These are phyloP conservation scores for Craterostigma plantagineum DNA, from an alignment of 257 asterid genomes.

Conservation along the genomic window DNA sequence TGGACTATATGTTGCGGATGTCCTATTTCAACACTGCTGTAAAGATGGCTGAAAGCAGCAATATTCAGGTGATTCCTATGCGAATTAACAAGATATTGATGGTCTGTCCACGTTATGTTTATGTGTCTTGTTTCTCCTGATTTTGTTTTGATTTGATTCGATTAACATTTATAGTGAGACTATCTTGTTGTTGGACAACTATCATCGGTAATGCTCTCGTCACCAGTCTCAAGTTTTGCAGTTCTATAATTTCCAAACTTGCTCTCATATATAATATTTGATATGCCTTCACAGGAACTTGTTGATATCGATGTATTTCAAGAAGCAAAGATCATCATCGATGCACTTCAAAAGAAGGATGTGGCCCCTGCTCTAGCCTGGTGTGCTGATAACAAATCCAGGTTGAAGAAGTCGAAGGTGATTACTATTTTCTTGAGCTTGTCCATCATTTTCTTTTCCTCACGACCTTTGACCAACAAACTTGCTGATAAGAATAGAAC, in stretches of 20 bases:
- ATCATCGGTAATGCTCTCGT: too few relatives aligned
- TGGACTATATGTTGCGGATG: constrained; percentile 94
- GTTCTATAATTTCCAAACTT: too few relatives aligned
- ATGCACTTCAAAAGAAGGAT: constrained; percentile 82
- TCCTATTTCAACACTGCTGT: constrained; percentile 79
- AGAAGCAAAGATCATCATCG: constrained; percentile 85
- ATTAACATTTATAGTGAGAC: neutral
- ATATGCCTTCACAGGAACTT: constrained; percentile 49
- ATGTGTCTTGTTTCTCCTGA: neutral
- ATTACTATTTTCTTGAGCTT: constrained; percentile 7
- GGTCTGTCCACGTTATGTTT: too few relatives aligned
- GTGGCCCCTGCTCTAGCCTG: constrained; percentile 89
- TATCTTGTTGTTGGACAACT: too few relatives aligned
- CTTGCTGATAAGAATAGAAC: neutral
- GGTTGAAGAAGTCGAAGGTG: constrained; percentile 92
- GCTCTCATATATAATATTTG: constrained; percentile 11
- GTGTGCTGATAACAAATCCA: constrained; percentile 95
- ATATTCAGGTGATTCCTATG: constrained; percentile 43
- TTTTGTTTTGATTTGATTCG: neutral
- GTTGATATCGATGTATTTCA: constrained; percentile 87
- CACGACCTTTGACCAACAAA: neutral
- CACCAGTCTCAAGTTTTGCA: too few relatives aligned
- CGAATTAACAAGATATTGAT: too few relatives aligned
- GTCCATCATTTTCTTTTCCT: neutral
- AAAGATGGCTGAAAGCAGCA: constrained; percentile 76